Base-by-base conservation (phyloP, 75 land plant species). In the Cunninghamia lanceolata region DNA sequence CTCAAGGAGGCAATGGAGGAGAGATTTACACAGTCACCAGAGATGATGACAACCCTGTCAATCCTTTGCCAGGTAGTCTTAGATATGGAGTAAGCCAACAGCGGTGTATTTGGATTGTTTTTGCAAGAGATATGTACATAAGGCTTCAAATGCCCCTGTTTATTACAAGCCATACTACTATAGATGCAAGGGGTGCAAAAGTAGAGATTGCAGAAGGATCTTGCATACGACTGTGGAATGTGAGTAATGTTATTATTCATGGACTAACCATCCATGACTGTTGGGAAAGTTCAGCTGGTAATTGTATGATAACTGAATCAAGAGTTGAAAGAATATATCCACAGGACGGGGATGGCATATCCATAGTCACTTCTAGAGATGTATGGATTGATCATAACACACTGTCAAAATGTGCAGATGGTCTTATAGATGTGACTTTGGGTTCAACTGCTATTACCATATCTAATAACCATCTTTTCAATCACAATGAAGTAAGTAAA, bases 311-410 rank as follows among this genome's bases (percentile, higher is more conserved):
- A 13, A 81, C 88, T 6, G 35, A 82, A 0, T 7, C 52, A 13
- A 70, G 71, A 25, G 77, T 87, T 45, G 89, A 85, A 9, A n/a
- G n/a, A 46, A 70, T 91, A 1, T 36, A 35, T 35, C 21, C 53
- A 32, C 83, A 91, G 42, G 95, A 95, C 47, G 96, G 96, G 1
- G 96, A 95, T 87, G 95, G 89, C n/a, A 95, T 95, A 25, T 70
- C 90, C 59, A 28, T 92, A 8, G 81, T 88, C 11, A 85, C 82
- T 4, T 79, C 91, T 1, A 87, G 86, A 17, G 88, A 94, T 85
- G 63, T 95, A 1, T 94, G 96, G 96, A 91, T 95, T 50, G 96
- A 95, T 75, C 96, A 95, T 86, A 92, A 93, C 84, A 91, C 92
- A 0, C 84, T 95, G 1, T 91, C 85, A 84, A 42, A 68, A 34